Conservation (phyloP, 75 land plant genomes). For the Isoetes taiwanensis region DNA sequence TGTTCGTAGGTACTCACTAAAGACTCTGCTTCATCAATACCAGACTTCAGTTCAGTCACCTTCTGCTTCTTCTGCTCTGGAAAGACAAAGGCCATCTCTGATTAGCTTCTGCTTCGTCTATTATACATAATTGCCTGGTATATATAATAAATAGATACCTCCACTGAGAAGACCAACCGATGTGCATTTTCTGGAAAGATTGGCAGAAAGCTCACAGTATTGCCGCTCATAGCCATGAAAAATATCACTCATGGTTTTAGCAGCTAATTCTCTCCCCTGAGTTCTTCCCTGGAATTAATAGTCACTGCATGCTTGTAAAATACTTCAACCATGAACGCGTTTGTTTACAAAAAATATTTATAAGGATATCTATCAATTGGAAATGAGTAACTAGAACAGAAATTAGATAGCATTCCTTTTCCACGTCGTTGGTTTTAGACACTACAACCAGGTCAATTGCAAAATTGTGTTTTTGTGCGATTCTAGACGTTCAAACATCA, state of each 20-base stretch:
- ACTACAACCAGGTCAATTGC: too few relatives aligned
- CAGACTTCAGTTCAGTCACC: conserved; percentile 48
- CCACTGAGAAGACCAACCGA: conserved; percentile 30
- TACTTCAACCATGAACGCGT: too few relatives aligned
- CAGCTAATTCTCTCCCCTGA: background rate
- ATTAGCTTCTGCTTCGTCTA: background rate
- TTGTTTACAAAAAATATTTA: too few relatives aligned
- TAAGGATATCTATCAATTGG: too few relatives aligned
- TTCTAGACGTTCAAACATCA: too few relatives aligned
- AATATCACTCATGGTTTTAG: conserved; percentile 39
- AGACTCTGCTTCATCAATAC: conserved; percentile 67
- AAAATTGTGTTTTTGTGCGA: too few relatives aligned
- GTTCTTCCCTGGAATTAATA: too few relatives aligned
- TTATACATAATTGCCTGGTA: background rate
- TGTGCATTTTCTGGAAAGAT: conserved; percentile 43
- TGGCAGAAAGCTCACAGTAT: conserved; percentile 63
- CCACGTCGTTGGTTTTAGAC: too few relatives aligned
- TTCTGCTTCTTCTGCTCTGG: conserved; percentile 75
- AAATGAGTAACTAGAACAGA: too few relatives aligned
- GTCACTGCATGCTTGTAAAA: too few relatives aligned
- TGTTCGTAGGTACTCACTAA: conserved; percentile 30
- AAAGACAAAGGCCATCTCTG: conserved; percentile 1
- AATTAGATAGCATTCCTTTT: too few relatives aligned
- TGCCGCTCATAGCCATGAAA: conserved; percentile 67
- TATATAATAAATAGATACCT: conserved; percentile 16